Evolutionary conservation across 2,329 filamentous ascomycete species (phyloP).

Genomic region (Aureobasidium sp.): DNA sequence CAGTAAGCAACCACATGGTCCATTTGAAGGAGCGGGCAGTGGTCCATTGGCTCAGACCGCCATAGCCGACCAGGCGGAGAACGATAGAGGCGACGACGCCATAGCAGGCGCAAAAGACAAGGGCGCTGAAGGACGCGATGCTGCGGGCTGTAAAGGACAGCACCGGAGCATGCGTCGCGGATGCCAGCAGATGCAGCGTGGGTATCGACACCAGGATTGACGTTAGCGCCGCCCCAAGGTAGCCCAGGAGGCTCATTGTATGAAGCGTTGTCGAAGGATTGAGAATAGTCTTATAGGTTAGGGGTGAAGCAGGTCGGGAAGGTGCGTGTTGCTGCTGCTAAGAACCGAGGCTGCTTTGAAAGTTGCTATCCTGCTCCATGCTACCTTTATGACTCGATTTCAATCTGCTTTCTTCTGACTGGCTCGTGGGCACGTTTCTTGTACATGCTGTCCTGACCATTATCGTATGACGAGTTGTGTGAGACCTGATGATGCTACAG

Average conservation of each 20-base stretch:
- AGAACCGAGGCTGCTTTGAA: not conserved
- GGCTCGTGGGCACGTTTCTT: not conserved
- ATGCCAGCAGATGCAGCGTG: slow-evolving; percentile 27
- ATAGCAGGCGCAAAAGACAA: slow-evolving; percentile 50
- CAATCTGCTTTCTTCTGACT: not conserved
- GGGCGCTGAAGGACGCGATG: slow-evolving; percentile 32
- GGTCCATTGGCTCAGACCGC: slow-evolving; percentile 77
- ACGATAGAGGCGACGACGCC: slow-evolving; percentile 66
- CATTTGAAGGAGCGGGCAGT: slow-evolving; percentile 72
- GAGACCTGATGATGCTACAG: not conserved
- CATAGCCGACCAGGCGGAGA: slow-evolving; percentile 62
- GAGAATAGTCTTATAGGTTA: not conserved
- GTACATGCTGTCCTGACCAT: not conserved
- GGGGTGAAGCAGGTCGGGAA: not conserved
- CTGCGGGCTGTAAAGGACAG: slow-evolving; percentile 59
- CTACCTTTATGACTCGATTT: not conserved
- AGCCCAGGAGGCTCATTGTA: slow-evolving; percentile 20
- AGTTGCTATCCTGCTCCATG: not conserved
- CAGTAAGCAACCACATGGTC: slow-evolving; percentile 65
- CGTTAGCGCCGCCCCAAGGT: slow-evolving; percentile 20
- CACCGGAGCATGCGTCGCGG: slow-evolving; percentile 26
- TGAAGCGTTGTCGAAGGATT: not conserved
- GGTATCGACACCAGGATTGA: slow-evolving; percentile 20
- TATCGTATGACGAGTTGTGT: not conserved
- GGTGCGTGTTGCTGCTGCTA: not conserved